Conservation (phyloP, 2,329 filamentous ascomycete genomes). For the Fusarium miscanthi region DNA sequence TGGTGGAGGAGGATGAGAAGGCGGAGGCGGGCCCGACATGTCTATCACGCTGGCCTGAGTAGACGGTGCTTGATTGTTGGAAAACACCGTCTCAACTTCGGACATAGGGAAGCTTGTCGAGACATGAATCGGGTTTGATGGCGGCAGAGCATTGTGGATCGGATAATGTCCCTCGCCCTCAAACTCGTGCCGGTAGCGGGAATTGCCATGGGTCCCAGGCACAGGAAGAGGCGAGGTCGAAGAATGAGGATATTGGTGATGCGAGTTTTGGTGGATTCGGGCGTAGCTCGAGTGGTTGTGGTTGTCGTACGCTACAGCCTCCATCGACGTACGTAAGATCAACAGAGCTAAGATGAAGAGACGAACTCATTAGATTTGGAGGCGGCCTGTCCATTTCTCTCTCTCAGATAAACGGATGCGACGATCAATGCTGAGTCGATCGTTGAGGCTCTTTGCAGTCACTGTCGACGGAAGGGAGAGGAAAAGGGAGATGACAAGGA, state of each 20-base stretch:
- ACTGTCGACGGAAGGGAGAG: constrained; percentile 2
- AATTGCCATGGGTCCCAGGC: constrained; percentile 29
- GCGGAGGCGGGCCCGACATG: constrained; percentile 36
- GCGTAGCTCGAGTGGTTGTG: constrained; percentile 25
- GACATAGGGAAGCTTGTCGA: constrained; percentile 41
- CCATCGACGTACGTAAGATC: constrained; percentile 34
- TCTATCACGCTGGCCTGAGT: constrained; percentile 43
- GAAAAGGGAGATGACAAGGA: constrained; percentile 27
- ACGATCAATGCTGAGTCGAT: constrained; percentile 25
- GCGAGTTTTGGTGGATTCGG: constrained; percentile 14
- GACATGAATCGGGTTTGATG: constrained; percentile 14
- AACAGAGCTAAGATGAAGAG: constrained; percentile 28
- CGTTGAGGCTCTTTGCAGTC: constrained; percentile 30
- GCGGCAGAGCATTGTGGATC: constrained; percentile 27
- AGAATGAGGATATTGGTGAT: constrained; percentile 13
- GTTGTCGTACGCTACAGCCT: constrained; percentile 34
- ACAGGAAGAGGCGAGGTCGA: constrained; percentile 26
- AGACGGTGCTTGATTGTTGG: constrained; percentile 45
- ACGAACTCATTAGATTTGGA: constrained; percentile 33
- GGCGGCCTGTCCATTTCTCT: constrained; percentile 35
- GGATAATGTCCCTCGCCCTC: constrained; percentile 24
- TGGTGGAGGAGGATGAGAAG: constrained; percentile 24
- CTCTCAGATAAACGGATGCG: constrained; percentile 27
- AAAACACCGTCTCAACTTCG: constrained; percentile 45
- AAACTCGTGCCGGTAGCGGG: constrained; percentile 1